Evolutionary conservation across 2,329 filamentous ascomycete genomes (phyloP).

Genomic region (Stachybotrys echinatus): DNA sequence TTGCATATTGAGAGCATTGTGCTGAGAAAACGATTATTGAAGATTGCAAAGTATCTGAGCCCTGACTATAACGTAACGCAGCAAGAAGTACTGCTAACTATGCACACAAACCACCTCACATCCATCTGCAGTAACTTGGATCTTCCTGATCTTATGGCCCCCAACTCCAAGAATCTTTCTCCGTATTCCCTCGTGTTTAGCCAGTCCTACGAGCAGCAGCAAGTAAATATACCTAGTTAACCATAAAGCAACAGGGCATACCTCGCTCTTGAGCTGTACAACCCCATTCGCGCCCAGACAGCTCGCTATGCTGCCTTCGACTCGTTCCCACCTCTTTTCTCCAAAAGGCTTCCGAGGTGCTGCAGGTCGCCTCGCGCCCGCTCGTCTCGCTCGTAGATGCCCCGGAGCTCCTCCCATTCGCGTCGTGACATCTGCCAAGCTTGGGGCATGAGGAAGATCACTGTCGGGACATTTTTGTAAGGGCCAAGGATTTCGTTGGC

Average conservation of each 20-base stretch:
- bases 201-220: too few relatives aligned
- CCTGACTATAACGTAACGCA: too few relatives aligned
- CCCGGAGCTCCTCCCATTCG: conserved; percentile 69
- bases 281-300: not conserved
- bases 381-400: conserved; percentile 62
- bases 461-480: conserved; percentile 57
- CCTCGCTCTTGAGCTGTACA: not conserved
- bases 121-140: too few relatives aligned
- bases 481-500: conserved; percentile 61
- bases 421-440: conserved; percentile 62
- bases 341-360: conserved; percentile 50
- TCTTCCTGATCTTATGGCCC: too few relatives aligned
- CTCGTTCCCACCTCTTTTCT: conserved; percentile 33
- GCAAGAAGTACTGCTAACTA: too few relatives aligned
- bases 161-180: too few relatives aligned
- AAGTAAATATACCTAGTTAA: too few relatives aligned
- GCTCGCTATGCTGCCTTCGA: not conserved
- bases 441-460: conserved; percentile 64
- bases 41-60: too few relatives aligned
- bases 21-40: too few relatives aligned
- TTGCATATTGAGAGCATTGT: too few relatives aligned
- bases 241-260: not conserved
- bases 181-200: too few relatives aligned
- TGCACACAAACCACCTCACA: too few relatives aligned
- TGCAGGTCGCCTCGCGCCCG: conserved; percentile 58